Evolutionary conservation across 1,284 basidiomycete genomes (phyloP).

Genomic region (Earliella scabrosa): DNA sequence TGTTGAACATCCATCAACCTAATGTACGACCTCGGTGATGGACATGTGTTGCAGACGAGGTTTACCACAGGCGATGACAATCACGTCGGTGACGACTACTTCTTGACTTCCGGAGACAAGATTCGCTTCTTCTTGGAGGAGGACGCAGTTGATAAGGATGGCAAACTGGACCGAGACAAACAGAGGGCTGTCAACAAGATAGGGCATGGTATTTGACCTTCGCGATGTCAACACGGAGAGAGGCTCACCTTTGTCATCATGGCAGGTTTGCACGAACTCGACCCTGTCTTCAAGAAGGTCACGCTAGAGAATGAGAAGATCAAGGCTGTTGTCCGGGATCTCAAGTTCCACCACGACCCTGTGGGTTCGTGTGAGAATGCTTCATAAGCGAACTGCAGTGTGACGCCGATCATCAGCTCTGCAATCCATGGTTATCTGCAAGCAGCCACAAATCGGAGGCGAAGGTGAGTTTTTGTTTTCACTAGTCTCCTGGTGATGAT

Average conservation of each 20-base stretch:
- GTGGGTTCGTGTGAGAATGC: slow-evolving; percentile 53
- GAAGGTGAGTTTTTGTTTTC: slow-evolving; percentile 64
- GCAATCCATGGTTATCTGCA: slow-evolving; percentile 95
- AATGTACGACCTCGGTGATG: neutral
- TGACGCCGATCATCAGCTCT: no score
- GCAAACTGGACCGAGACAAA: slow-evolving; percentile 78
- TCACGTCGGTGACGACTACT: slow-evolving; percentile 92
- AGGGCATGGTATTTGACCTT: slow-evolving; percentile 63
- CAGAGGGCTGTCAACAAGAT: slow-evolving; percentile 84
- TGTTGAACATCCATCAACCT: neutral
- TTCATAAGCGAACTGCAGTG: no score
- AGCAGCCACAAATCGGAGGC: slow-evolving; percentile 88
- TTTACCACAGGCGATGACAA: slow-evolving; percentile 83
- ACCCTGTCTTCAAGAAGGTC: slow-evolving; percentile 78
- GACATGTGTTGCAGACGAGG: slow-evolving; percentile 63
- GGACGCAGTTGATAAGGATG: slow-evolving; percentile 68
- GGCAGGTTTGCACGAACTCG: slow-evolving; percentile 80
- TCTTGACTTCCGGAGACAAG: slow-evolving; percentile 90
- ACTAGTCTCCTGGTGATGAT: neutral
- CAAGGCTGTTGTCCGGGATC: slow-evolving; percentile 68
- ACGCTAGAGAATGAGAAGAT: slow-evolving; percentile 80
- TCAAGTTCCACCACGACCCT: slow-evolving; percentile 84
- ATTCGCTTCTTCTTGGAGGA: slow-evolving; percentile 90
- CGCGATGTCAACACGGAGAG: neutral
- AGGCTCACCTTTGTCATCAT: no score